These are phyloP conservation scores for Brassica incana DNA, from an alignment of 345 rosid genomes.

Conservation along the genomic window DNA sequence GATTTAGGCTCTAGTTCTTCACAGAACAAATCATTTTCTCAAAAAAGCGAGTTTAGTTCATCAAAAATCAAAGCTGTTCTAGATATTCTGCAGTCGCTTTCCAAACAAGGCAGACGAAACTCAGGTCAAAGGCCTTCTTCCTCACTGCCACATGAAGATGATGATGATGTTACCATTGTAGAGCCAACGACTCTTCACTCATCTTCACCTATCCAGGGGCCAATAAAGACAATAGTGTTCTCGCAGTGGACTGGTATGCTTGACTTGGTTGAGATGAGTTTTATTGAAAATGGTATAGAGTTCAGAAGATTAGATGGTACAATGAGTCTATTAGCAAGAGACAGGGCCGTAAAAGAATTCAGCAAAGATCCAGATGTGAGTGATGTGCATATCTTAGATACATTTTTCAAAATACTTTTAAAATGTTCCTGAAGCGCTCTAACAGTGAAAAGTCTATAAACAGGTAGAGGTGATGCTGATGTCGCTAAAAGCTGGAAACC, in stretches of 20 bases:
- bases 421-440: neutral
- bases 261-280: slow-evolving; percentile 64
- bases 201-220: slow-evolving; percentile 34
- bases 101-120: slow-evolving; percentile 35
- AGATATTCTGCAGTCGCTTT: slow-evolving; percentile 56
- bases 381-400: neutral
- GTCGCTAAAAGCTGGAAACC: slow-evolving; percentile 93
- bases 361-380: slow-evolving; percentile 62
- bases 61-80: slow-evolving; percentile 78
- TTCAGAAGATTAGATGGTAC: slow-evolving; percentile 93
- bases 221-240: slow-evolving; percentile 79
- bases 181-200: slow-evolving; percentile 45
- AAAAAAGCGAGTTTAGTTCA: slow-evolving; percentile 56
- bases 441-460: neutral
- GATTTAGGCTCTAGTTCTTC: slow-evolving; percentile 45
- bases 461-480: slow-evolving; percentile 86
- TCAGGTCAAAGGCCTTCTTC: slow-evolving; percentile 41
- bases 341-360: slow-evolving; percentile 80
- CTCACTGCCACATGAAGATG: slow-evolving; percentile 33
- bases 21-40: slow-evolving; percentile 45
- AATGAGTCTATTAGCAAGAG: slow-evolving; percentile 71
- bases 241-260: slow-evolving; percentile 94
- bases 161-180: slow-evolving; percentile 36
- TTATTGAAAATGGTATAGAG: slow-evolving; percentile 46
- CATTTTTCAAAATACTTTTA: too few relatives aligned